Base-by-base conservation (phyloP, 805 yeast genomes). In the Teunomyces panamensis region DNA sequence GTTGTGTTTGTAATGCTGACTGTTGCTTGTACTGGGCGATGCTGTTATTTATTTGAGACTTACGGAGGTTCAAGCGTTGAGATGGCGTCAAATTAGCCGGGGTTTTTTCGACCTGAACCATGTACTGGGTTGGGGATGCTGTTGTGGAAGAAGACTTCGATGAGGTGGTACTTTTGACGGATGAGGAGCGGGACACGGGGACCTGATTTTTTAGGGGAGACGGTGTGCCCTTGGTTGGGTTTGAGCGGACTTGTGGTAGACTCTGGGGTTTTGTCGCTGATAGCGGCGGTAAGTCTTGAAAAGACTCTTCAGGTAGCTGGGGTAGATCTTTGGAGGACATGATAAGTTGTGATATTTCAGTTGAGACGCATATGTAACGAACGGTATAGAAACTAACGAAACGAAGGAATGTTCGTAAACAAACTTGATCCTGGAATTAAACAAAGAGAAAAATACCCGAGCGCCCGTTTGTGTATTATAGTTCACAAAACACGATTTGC, bases 31-130 rank as follows among this genome's bases (percentile, higher is more conserved):
- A 54, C 43, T 55, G 47, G 9, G 63, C 43, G 13, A 65, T 64
- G 33, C 60, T 53, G 33, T 57, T 52, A 41, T 54, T 62, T n/a
- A 64, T 42, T 44, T 58, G 65, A 5, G 55, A 41, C 47, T 59
- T 64, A 20, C 69, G 49, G 35, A 64, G 47, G 34, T 55, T 58
- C 37, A 65, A 55, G n/a, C 69, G 47, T 49, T 64, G 69, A 6
- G 63, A 58, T 1, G 69, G 69, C 1, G 71, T 64, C 34, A 65
- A 47, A 46, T 59, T 51, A 24, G 46, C 49, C 1, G 69, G 68
- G 2, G 63, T 58, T 36, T 53, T 60, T 33, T 61, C 53, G 3
- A 64, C 49, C 39, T 46, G 54, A 8, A 62, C 59, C 26, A 59
- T 49, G 44, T 51, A 63, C 33, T 54, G 55, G 13, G 43, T 33